These are phyloP conservation scores for Rubus parviflorus DNA, from an alignment of 306 rosid species.

Conservation along the genomic window DNA sequence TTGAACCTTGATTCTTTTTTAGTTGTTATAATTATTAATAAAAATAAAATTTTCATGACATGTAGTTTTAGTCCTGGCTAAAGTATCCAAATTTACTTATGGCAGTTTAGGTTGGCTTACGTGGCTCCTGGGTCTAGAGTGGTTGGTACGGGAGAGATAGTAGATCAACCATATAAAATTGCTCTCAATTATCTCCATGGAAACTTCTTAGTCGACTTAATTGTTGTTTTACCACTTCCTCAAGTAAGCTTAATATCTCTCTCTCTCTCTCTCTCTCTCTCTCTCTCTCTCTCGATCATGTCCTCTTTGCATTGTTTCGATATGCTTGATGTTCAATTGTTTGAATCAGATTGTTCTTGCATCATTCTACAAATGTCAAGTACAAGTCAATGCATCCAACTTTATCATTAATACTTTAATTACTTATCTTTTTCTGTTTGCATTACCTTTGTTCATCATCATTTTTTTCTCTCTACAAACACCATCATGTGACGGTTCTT, in stretches of 20 bases:
- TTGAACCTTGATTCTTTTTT: neutral
- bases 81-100: neutral
- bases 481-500: neutral
- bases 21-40: neutral
- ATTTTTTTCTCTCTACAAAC: neutral
- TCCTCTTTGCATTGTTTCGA: neutral
- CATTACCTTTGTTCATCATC: neutral
- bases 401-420: neutral
- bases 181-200: slow-evolving; percentile 57
- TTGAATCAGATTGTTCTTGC: neutral
- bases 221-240: slow-evolving; percentile 74
- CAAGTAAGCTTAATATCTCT: slow-evolving; percentile 47
- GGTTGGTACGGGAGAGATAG: slow-evolving; percentile 85
- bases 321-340: neutral
- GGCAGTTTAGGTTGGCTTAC: slow-evolving; percentile 79
- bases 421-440: neutral
- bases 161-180: slow-evolving; percentile 64
- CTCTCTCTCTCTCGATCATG: neutral
- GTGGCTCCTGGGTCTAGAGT: slow-evolving; percentile 76
- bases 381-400: neutral
- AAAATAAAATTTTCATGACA: neutral
- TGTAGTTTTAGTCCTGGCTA: neutral
- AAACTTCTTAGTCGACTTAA: slow-evolving; percentile 56
- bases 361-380: neutral
- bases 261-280: slow-evolving; percentile 8